phyloP scores from a whole-genome alignment of 257 asterid species.

The Solanum boliviense region DNA sequence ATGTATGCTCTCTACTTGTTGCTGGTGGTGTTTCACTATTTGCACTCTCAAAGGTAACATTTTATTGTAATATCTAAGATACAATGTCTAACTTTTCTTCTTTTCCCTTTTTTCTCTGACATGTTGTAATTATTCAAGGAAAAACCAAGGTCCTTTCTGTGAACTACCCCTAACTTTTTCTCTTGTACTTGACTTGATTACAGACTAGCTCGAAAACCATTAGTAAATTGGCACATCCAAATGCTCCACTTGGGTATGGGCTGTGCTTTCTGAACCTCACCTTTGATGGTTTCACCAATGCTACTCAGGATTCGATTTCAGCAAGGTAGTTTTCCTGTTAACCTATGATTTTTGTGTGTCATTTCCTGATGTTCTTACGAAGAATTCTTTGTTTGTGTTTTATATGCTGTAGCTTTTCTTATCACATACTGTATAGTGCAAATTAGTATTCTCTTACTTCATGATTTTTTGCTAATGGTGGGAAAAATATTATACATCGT shows the following conservation, averaged over 20 bases:
- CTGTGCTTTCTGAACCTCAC: constrained; percentile 90
- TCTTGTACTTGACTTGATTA: neutral
- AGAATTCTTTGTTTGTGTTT: neutral
- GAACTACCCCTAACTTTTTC: neutral
- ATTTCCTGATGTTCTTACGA: neutral
- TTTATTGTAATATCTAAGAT: neutral
- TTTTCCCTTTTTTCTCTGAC: neutral
- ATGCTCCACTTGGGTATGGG: constrained; percentile 89
- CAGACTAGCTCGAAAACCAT: constrained; percentile 95
- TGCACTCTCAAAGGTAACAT: constrained; percentile 78
- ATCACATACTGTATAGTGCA: neutral
- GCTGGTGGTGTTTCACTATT: constrained; percentile 95
- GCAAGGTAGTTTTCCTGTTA: constrained; percentile 36
- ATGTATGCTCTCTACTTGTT: constrained; percentile 80
- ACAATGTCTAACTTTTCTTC: neutral
- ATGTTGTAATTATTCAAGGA: neutral
- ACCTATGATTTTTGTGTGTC: neutral
- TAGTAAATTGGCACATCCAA: constrained; percentile 87
- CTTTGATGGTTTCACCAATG: constrained; percentile 97
- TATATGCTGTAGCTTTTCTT: neutral
- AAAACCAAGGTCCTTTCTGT: neutral
- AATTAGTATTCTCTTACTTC: neutral
- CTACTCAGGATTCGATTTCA: constrained; percentile 93
- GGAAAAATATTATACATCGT: neutral
- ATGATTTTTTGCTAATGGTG: neutral